Evolutionary conservation across 2,329 filamentous ascomycete species (phyloP), one percentile per base, ranked within the genome.

Genomic region (Septoria petroselini): DNA sequence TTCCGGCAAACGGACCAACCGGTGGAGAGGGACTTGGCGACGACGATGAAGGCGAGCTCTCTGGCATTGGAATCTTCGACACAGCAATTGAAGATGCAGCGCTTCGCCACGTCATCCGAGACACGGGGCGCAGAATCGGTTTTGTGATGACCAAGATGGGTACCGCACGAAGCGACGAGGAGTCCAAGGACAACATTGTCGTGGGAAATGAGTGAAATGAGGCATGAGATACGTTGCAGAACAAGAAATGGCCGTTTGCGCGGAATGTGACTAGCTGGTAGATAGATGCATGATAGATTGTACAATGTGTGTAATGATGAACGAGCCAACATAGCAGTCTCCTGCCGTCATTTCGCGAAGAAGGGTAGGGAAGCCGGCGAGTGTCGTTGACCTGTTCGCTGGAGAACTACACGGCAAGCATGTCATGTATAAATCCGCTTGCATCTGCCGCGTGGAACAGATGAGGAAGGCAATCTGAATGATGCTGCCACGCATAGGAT

Each of bases 101-200:
- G 0, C 66, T 82, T 40, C 64, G 74, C 1, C 67, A 68, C 12
- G 70, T 79, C 17, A 58, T 81, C 39, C 71, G 70, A 53, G 75
- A 78, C 53, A 61, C 68, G 18, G 70, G 68, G 38, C 67, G 65
- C 41, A 63, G 69, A 54, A 70, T 80, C 19, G 69, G 70, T 8
- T 81, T 74, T 58, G 58, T 80, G 18, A 73, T 80, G 62, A 73
- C 73, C 19, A 80, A 76, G 60, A 62, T 60, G 30, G 63, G 62
- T 15, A 40, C 43, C 7, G 29, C 27, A 27, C 34, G 35, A 25
- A 47, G 15, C 9, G 43, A 47, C 8, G 43, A 40, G 14, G 18
- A 35, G 19, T 17, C 15, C 17, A 38, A 38, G 29, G 35, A 19
- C n/a, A 15, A 29, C 8, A 21, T 29, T 21, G 12, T 30, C 21